phyloP scores from a whole-genome alignment of 257 asterid genomes.

The Solanum etuberosum region DNA sequence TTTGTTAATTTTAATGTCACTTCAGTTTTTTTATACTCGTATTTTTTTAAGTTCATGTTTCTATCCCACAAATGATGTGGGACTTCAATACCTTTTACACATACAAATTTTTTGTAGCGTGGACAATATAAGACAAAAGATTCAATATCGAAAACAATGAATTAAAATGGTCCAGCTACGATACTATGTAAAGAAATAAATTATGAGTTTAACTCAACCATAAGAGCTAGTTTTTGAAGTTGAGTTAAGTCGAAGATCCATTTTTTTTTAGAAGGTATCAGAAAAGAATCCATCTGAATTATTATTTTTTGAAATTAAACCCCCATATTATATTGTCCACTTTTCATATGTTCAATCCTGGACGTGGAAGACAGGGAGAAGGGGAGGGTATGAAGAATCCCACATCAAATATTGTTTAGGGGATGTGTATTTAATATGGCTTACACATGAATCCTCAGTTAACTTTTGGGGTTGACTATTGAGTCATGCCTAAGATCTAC shows the following conservation, averaged over 20 bases:
- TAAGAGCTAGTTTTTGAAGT: fast-evolving
- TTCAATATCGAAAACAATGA: neutral
- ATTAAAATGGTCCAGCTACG: neutral
- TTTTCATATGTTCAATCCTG: neutral
- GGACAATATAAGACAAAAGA: neutral
- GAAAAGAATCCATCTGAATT: fast-evolving
- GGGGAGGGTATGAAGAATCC: neutral
- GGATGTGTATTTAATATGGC: neutral
- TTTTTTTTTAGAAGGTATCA: neutral
- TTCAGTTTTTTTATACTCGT: neutral
- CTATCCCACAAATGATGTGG: neutral
- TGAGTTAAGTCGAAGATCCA: fast-evolving
- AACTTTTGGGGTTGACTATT: neutral
- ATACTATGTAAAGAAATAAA: neutral
- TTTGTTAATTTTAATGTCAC: neutral
- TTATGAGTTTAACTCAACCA: neutral
- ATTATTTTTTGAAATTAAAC: neutral
- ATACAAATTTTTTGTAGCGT: too few species aligned
- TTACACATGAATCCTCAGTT: neutral
- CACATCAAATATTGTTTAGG: neutral
- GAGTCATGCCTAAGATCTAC: neutral
- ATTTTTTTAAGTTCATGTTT: neutral
- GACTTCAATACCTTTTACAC: neutral
- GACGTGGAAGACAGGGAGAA: neutral
- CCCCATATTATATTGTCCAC: neutral